Evolutionary conservation across 768 basidiomycete species (phyloP).

Genomic region (Boletus vinaceobasis): DNA sequence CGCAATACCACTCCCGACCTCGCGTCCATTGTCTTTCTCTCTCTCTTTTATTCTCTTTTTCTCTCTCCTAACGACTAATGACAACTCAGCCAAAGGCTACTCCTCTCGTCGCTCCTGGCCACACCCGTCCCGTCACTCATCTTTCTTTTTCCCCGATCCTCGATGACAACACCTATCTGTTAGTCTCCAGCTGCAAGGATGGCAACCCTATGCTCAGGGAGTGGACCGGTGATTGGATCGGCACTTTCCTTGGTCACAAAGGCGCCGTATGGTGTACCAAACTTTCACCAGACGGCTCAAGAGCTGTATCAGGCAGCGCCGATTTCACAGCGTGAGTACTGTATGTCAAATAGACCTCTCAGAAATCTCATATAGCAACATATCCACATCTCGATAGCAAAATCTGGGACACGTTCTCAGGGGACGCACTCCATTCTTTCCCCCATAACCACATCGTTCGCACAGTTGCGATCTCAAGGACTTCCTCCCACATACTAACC

Average conservation of each 20-base stretch:
- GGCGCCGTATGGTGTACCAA: slow-evolving; percentile 98
- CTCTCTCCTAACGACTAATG: slow-evolving; percentile 46
- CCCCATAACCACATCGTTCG: slow-evolving; percentile 98
- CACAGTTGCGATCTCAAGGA: slow-evolving; percentile 83
- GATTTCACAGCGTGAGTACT: slow-evolving; percentile 91
- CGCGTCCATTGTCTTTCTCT: background rate
- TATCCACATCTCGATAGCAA: slow-evolving; percentile 52
- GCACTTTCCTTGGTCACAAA: slow-evolving; percentile 84
- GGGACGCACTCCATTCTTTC: slow-evolving; percentile 88
- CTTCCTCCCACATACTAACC: slow-evolving; percentile 67
- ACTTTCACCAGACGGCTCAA: slow-evolving; percentile 78
- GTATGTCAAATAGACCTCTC: background rate
- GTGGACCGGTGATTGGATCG: slow-evolving; percentile 99
- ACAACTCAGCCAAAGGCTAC: slow-evolving; percentile 62
- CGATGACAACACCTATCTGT: slow-evolving; percentile 80
- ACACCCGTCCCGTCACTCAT: slow-evolving; percentile 87
- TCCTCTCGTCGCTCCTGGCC: slow-evolving; percentile 81
- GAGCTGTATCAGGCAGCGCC: slow-evolving; percentile 90
- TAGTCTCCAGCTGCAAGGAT: slow-evolving; percentile 98
- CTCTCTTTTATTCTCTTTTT: background rate
- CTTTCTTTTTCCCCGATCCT: slow-evolving; percentile 88
- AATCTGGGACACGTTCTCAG: slow-evolving; percentile 94
- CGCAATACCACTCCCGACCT: slow-evolving; percentile 14
- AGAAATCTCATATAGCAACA: background rate
- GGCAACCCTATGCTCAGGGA: slow-evolving; percentile 96